Percentiles rank a stretch among this genome's conserved stretches.
Evolutionary conservation across 2,329 filamentous ascomycete species (phyloP).

Genomic region (Ceratocystis eucalypticola): DNA sequence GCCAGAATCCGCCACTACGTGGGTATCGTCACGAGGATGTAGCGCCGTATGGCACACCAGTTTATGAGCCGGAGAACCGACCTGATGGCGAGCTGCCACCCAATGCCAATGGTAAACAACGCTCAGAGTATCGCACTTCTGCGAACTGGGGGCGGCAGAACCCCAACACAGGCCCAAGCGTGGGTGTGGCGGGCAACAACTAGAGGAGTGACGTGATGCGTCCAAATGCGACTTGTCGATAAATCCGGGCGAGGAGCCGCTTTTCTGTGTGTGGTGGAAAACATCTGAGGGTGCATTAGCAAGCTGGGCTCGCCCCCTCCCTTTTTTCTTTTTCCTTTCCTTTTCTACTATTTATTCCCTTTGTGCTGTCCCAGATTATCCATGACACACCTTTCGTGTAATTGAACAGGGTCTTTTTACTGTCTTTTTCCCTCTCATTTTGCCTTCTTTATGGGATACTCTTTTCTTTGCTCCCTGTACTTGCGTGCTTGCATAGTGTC

Average conservation of each 20-base stretch:
- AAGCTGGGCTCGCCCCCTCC: slow-evolving; percentile 24
- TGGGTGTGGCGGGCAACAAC: slow-evolving; percentile 36
- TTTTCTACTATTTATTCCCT: too few species aligned
- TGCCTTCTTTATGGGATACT: slow-evolving; percentile 1
- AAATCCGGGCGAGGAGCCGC: not conserved
- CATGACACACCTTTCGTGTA: slow-evolving; percentile 1
- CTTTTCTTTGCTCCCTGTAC: slow-evolving; percentile 20
- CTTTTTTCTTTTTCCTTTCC: slow-evolving; percentile 19
- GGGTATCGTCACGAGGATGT: slow-evolving; percentile 16
- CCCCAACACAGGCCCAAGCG: slow-evolving; percentile 29
- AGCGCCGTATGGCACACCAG: slow-evolving; percentile 24
- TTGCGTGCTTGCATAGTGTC: not conserved
- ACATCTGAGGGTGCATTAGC: too few species aligned
- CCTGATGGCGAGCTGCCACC: slow-evolving; percentile 31
- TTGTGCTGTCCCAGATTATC: too few species aligned
- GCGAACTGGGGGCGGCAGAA: slow-evolving; percentile 32
- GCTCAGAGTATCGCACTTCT: slow-evolving; percentile 39
- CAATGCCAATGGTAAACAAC: slow-evolving; percentile 29
- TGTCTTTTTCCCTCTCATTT: not conserved
- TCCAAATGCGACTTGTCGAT: not conserved
- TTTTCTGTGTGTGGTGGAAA: slow-evolving; percentile 16
- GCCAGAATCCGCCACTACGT: slow-evolving; percentile 8
- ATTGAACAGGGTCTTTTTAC: slow-evolving; percentile 20
- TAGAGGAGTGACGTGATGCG: slow-evolving; percentile 20
- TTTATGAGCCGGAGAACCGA: slow-evolving; percentile 32